These are phyloP conservation scores for Parmelia sp. DNA, from an alignment of 495 filamentous ascomycete genomes.

Conservation along the genomic window DNA sequence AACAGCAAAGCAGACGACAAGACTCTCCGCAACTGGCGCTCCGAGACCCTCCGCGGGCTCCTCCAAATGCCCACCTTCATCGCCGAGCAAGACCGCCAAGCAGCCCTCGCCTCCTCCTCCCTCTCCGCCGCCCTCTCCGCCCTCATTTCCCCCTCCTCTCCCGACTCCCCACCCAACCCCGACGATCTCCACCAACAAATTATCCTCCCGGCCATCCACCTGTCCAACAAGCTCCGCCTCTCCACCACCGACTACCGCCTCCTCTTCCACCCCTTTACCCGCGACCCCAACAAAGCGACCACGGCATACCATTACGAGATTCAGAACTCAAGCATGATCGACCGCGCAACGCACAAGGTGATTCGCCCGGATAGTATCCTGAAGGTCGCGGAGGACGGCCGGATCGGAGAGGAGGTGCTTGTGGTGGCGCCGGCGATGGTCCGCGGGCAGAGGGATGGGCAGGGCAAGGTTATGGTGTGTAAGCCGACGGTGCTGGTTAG, in stretches of 20 bases:
- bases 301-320: slow-evolving; percentile 19
- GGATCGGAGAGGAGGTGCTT: slow-evolving; percentile 25
- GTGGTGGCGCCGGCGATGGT: slow-evolving; percentile 16
- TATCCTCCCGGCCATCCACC: slow-evolving; percentile 14
- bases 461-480: slow-evolving; percentile 10
- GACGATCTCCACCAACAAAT: slow-evolving; percentile 18
- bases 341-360: slow-evolving; percentile 21
- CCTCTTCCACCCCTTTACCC: slow-evolving; percentile 15
- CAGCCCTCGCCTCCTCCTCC: slow-evolving; percentile 10
- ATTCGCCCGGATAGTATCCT: slow-evolving; percentile 20
- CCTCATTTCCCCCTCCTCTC: slow-evolving; percentile 6
- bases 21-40: slow-evolving; percentile 22
- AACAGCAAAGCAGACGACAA: slow-evolving; percentile 11
- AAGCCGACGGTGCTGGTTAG: slow-evolving; percentile 24
- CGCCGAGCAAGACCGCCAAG: slow-evolving; percentile 18
- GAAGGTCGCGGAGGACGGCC: slow-evolving; percentile 22
- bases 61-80: slow-evolving; percentile 19
- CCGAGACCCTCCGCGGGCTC: slow-evolving; percentile 23
- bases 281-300: neutral
- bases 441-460: slow-evolving; percentile 7
- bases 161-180: neutral
- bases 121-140: slow-evolving; percentile 16
- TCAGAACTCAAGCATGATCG: slow-evolving; percentile 17
- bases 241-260: slow-evolving; percentile 22
- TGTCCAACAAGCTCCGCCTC: slow-evolving; percentile 18